These are phyloP conservation scores for Syzygium syzygioides DNA, from an alignment of 441 rosid genomes.

Conservation along the genomic window DNA sequence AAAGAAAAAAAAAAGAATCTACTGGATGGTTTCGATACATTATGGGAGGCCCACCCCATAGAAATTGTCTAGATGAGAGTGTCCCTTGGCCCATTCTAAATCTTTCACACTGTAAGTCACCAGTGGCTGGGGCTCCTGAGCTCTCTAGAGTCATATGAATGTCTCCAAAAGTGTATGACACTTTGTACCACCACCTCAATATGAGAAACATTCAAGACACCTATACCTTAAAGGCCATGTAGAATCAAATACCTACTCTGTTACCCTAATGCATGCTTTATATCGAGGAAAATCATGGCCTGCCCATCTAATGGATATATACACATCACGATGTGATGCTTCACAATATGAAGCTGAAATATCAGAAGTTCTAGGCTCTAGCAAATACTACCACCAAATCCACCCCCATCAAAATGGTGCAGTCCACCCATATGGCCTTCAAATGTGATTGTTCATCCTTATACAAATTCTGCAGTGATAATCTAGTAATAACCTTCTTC, in stretches of 20 bases:
- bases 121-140: neutral
- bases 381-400: neutral
- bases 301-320: neutral
- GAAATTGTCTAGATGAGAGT: neutral
- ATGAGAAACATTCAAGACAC: neutral
- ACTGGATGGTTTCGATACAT: neutral
- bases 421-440: neutral
- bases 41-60: neutral
- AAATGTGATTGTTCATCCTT: neutral
- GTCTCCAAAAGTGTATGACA: neutral
- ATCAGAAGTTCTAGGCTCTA: neutral
- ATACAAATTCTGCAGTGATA: neutral
- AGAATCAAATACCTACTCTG: neutral
- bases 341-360: neutral
- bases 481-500: neutral
- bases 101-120: neutral
- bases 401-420: neutral
- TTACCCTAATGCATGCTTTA: neutral
- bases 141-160: neutral
- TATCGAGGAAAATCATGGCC: neutral
- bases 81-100: neutral
- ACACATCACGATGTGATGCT: neutral
- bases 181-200: neutral
- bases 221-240: neutral
- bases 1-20: neutral